Evolutionary conservation across 805 yeast genomes (phyloP).

Genomic region (Cyberlindnera bimundalis): DNA sequence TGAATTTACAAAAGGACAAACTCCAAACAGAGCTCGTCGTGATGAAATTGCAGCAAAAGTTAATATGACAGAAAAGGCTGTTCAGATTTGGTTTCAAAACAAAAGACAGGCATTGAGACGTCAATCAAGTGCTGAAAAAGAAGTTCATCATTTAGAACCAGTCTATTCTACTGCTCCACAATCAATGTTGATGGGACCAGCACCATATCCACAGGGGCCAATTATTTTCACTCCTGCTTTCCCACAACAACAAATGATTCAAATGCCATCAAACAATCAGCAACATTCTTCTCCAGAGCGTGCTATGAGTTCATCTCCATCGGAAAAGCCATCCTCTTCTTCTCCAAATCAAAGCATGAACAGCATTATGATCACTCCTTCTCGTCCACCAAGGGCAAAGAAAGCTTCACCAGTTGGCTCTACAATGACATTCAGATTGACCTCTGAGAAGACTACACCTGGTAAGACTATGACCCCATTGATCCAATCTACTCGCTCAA

Average conservation of each 20-base stretch:
- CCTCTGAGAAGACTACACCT: constrained; percentile 10
- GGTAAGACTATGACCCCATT: constrained; percentile 14
- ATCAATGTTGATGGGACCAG: neutral
- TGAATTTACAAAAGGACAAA: constrained; percentile 72
- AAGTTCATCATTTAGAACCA: constrained; percentile 29
- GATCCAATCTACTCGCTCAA: constrained; percentile 1
- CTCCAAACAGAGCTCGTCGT: constrained; percentile 78
- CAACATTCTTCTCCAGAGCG: constrained; percentile 1
- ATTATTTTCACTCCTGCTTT: neutral
- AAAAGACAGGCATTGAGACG: constrained; percentile 80
- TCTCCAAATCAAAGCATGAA: constrained; percentile 4
- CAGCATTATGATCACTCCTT: constrained; percentile 17
- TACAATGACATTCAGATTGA: constrained; percentile 24
- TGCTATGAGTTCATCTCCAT: neutral
- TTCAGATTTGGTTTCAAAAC: constrained; percentile 98
- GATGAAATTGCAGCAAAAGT: constrained; percentile 75
- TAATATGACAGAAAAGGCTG: constrained; percentile 95
- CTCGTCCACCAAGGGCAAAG: constrained; percentile 15
- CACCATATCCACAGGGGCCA: constrained; percentile 7
- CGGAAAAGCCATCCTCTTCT: constrained; percentile 5
- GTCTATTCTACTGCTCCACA: constrained; percentile 10
- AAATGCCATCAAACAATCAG: neutral
- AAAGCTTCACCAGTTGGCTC: constrained; percentile 15
- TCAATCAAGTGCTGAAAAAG: constrained; percentile 32
- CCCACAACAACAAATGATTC: constrained; percentile 3